Conservation (phyloP, 257 asterid genomes). For the Nicotiana benthamiana region DNA sequence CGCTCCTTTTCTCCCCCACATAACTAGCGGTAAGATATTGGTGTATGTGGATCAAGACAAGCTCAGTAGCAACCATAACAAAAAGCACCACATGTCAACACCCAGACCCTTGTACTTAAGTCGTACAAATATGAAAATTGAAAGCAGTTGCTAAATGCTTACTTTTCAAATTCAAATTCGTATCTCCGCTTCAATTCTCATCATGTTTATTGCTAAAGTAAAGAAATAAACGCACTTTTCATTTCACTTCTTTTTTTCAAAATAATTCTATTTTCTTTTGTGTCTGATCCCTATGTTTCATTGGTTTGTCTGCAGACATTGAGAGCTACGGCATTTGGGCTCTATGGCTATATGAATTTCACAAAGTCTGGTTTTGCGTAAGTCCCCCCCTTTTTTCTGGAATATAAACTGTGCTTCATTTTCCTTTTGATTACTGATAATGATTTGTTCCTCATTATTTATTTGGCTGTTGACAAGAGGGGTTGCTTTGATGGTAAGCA, state of each 20-base stretch:
- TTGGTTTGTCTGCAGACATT: slow-evolving; percentile 41
- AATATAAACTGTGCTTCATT: background rate
- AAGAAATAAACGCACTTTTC: background rate
- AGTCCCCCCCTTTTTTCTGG: slow-evolving; percentile 14
- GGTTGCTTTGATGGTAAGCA: too few relatives aligned
- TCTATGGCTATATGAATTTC: slow-evolving; percentile 72
- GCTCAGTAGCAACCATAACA: background rate
- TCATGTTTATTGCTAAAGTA: slow-evolving; percentile 77
- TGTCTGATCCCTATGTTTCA: background rate
- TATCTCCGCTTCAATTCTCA: slow-evolving; percentile 24
- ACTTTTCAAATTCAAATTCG: slow-evolving; percentile 23
- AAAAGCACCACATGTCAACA: too few relatives aligned
- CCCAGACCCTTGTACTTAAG: too few relatives aligned
- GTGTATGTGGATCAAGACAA: background rate
- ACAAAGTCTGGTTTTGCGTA: slow-evolving; percentile 66
- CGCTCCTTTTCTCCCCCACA: too few relatives aligned
- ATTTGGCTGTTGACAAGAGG: background rate
- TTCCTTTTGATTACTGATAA: background rate
- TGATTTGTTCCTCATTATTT: background rate
- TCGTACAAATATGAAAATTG: too few relatives aligned
- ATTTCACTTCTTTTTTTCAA: background rate
- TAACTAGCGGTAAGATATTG: background rate
- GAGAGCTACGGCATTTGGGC: slow-evolving; percentile 66
- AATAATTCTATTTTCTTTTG: background rate
- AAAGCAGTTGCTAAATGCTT: background rate